A percentile compares a stretch with the other conserved stretches of the same genome.
Conservation (phyloP, 2,329 filamentous ascomycete genomes). For the Hypoxylon sp. region DNA sequence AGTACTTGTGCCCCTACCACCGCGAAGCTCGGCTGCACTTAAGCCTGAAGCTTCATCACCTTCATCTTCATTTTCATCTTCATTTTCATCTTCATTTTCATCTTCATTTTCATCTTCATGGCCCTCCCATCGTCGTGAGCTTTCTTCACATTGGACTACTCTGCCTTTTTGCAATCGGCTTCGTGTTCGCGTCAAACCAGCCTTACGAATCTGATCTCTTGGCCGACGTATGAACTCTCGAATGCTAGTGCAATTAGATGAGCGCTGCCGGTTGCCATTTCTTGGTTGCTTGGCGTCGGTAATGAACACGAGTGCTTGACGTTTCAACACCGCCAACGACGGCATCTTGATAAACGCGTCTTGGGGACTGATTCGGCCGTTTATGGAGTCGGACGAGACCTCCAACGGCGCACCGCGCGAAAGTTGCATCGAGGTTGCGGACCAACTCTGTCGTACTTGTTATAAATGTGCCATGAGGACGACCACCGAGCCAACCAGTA, state of each 20-base stretch:
- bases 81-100: conserved; percentile 10
- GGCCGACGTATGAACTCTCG: conserved; percentile 49
- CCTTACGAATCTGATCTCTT: conserved; percentile 45
- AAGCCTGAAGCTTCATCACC: conserved; percentile 16
- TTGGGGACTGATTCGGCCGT: conserved; percentile 32
- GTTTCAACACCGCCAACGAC: conserved; percentile 48
- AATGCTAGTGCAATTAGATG: conserved; percentile 43
- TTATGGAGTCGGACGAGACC: conserved; percentile 39
- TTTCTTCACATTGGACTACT: neutral
- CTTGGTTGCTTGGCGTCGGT: conserved; percentile 46
- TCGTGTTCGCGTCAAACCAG: conserved; percentile 30
- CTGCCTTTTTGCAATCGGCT: conserved; percentile 34
- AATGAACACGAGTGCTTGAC: conserved; percentile 47
- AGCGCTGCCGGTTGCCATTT: conserved; percentile 29
- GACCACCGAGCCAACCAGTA: conserved; percentile 29
- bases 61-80: neutral
- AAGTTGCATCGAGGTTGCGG: conserved; percentile 43
- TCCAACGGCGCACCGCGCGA: conserved; percentile 36
- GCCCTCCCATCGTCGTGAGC: conserved; percentile 13
- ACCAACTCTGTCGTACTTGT: conserved; percentile 33
- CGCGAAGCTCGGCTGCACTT: conserved; percentile 20
- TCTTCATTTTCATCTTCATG: neutral
- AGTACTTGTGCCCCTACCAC: conserved; percentile 19
- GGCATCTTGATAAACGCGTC: conserved; percentile 46
- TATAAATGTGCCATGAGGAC: conserved; percentile 34